Conservation (phyloP, 2,329 filamentous ascomycete genomes). For the Akanthomyces dipterigenus region DNA sequence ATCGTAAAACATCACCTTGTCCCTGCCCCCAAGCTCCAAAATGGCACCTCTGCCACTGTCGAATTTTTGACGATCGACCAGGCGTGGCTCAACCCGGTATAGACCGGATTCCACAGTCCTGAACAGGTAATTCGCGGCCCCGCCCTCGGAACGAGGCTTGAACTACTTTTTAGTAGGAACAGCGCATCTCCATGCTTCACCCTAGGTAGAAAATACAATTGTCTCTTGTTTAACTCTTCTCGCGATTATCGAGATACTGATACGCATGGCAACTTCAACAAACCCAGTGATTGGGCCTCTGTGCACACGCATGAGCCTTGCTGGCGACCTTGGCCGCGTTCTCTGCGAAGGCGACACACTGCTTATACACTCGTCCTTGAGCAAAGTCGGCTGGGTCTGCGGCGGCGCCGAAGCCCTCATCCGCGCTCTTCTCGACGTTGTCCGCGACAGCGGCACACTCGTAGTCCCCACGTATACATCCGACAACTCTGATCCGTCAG, state of each 20-base stretch:
- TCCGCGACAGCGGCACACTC: slow-evolving; percentile 16
- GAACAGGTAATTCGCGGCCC: background rate
- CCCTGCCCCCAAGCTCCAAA: no score
- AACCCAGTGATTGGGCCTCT: background rate
- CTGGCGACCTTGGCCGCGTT: background rate
- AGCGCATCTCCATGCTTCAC: background rate
- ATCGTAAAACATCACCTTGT: no score
- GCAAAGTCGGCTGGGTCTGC: slow-evolving; percentile 10
- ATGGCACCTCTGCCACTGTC: no score
- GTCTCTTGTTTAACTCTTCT: background rate
- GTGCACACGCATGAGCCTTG: slow-evolving; percentile 7
- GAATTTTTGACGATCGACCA: background rate
- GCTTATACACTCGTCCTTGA: slow-evolving; percentile 13
- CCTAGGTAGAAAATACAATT: background rate
- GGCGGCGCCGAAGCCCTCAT: slow-evolving; percentile 14
- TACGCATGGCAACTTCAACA: background rate
- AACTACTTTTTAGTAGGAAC: no score
- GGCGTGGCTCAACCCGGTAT: background rate
- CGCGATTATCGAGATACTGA: background rate
- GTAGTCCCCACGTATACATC: slow-evolving; percentile 15
- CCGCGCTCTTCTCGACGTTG: slow-evolving; percentile 12
- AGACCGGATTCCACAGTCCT: background rate
- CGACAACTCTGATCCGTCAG: slow-evolving; percentile 15
- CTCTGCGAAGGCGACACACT: slow-evolving; percentile 10
- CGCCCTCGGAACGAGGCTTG: no score